Evolutionary conservation across 2,329 filamentous ascomycete genomes (phyloP).

Genomic region (Knoxdaviesia proteae): DNA sequence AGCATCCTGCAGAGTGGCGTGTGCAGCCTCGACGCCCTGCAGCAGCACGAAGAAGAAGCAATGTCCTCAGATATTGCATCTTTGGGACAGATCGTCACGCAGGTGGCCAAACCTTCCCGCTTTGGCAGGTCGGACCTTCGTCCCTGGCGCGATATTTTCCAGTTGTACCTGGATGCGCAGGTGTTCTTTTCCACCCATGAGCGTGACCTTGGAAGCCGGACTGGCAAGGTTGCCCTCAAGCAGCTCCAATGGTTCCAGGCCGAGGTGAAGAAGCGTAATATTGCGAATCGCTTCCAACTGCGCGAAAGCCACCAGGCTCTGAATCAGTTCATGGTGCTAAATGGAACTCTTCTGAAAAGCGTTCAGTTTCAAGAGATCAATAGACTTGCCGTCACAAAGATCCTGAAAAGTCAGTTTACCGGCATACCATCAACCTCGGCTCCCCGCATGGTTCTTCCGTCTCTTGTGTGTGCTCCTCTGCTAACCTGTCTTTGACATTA

Average conservation of each 20-base stretch:
- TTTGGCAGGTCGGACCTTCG: constrained; percentile 47
- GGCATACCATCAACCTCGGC: no score
- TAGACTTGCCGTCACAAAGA: constrained; percentile 55
- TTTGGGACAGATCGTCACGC: constrained; percentile 43
- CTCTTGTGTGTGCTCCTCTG: not conserved
- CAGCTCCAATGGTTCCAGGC: constrained; percentile 52
- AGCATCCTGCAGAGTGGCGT: constrained; percentile 53
- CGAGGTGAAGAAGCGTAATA: constrained; percentile 38
- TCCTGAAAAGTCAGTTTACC: constrained; percentile 49
- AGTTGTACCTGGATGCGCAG: constrained; percentile 58
- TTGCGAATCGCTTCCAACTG: constrained; percentile 43
- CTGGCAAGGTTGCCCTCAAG: constrained; percentile 41
- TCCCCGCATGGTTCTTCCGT: not conserved
- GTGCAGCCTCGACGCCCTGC: constrained; percentile 44
- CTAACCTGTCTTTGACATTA: constrained; percentile 12
- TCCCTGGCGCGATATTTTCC: constrained; percentile 63
- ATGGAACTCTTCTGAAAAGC: constrained; percentile 55
- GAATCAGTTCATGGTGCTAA: constrained; percentile 49
- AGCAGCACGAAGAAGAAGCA: constrained; percentile 40
- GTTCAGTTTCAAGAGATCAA: constrained; percentile 76
- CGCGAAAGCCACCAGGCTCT: constrained; percentile 44
- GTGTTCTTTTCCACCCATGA: constrained; percentile 70
- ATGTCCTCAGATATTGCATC: constrained; percentile 41
- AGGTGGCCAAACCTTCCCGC: constrained; percentile 40
- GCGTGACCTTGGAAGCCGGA: constrained; percentile 44